Evolutionary conservation across 2,329 filamentous ascomycete genomes (phyloP).

Genomic region (Xylaria sp.): DNA sequence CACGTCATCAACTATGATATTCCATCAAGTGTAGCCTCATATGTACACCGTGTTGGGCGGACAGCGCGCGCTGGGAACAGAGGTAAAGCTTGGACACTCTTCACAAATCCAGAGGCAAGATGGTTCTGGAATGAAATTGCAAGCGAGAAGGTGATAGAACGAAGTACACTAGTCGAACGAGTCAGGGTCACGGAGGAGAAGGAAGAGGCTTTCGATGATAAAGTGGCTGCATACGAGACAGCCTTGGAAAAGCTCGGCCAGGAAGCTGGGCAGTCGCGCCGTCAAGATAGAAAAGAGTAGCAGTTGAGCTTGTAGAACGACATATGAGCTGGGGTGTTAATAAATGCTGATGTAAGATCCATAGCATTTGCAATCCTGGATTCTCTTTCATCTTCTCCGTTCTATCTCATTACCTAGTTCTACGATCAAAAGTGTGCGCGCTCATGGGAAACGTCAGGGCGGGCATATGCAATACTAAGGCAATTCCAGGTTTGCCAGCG

Average conservation of each 20-base stretch:
- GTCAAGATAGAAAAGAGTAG: conserved; percentile 11
- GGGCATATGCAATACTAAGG: too few relatives aligned
- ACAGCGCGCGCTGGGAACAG: conserved; percentile 80
- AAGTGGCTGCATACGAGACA: conserved; percentile 55
- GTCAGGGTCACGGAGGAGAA: conserved; percentile 49
- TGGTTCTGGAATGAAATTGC: conserved; percentile 93
- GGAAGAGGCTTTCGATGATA: conserved; percentile 53
- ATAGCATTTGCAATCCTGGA: neutral
- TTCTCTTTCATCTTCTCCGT: too few relatives aligned
- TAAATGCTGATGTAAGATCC: neutral
- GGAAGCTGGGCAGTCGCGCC: conserved; percentile 55
- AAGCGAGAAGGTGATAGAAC: conserved; percentile 48
- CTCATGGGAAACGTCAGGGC: too few relatives aligned
- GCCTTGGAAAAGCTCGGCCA: conserved; percentile 68
- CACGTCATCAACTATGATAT: conserved; percentile 96
- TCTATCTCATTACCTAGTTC: too few relatives aligned
- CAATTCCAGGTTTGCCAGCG: too few relatives aligned
- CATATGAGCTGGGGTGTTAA: neutral
- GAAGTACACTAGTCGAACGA: conserved; percentile 54
- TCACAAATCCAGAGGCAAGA: conserved; percentile 79
- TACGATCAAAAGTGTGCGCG: too few relatives aligned
- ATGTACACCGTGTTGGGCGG: conserved; percentile 90
- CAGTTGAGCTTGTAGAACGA: conserved; percentile 64
- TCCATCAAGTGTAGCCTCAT: conserved; percentile 78
- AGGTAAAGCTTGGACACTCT: conserved; percentile 85